Conservation (phyloP, 768 basidiomycete species). For the Mycena belliarum region DNA sequence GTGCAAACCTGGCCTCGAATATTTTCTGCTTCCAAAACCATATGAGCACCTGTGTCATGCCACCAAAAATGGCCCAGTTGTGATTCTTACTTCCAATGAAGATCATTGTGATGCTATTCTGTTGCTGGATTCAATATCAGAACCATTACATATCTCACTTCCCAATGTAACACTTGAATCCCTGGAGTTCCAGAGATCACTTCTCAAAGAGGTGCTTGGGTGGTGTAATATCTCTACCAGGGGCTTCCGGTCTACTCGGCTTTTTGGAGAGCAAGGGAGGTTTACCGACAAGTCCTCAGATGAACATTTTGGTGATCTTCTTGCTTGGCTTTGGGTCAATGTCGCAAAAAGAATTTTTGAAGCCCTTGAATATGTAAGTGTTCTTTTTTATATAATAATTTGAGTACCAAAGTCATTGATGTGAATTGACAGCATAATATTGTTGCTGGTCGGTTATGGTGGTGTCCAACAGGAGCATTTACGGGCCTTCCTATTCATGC, state of each 20-base stretch:
- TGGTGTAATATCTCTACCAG: not conserved
- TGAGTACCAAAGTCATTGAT: too few species aligned
- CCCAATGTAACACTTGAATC: not conserved
- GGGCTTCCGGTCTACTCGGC: not conserved
- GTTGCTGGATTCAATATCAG: not conserved
- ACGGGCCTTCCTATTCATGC: not conserved
- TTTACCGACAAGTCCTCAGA: not conserved
- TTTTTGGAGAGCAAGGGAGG: not conserved
- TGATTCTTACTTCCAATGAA: not conserved
- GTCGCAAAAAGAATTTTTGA: not conserved
- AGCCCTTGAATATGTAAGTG: not conserved
- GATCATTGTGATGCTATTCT: conserved; percentile 1
- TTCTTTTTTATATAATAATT: too few species aligned
- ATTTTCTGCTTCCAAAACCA: not conserved
- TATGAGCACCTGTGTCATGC: not conserved
- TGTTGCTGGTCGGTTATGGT: not conserved
- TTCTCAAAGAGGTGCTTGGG: not conserved
- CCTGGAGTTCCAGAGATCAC: not conserved
- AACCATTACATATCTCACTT: not conserved
- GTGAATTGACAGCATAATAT: not conserved
- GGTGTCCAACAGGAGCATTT: not conserved
- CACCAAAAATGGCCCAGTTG: not conserved
- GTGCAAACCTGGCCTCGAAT: not conserved
- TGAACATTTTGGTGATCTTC: not conserved
- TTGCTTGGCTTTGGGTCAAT: not conserved